These are phyloP conservation scores for Flueggea neowawraea DNA, from an alignment of 441 rosid genomes.

Conservation along the genomic window DNA sequence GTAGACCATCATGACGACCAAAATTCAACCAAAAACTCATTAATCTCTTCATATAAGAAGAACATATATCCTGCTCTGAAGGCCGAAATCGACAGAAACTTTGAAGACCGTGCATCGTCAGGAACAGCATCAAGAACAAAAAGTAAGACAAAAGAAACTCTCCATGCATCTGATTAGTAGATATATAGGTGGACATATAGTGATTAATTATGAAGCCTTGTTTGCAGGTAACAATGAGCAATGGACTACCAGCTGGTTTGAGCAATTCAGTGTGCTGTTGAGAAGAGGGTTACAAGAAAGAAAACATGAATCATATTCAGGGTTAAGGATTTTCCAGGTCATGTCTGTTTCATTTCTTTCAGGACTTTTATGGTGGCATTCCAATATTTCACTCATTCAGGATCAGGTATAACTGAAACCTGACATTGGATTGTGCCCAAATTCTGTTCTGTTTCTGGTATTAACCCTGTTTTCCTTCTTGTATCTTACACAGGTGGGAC, in stretches of 20 bases:
- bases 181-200: not conserved
- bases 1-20: slow-evolving; percentile 59
- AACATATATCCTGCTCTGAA: slow-evolving; percentile 49
- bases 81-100: slow-evolving; percentile 44
- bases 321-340: slow-evolving; percentile 74
- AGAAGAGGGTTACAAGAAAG: slow-evolving; percentile 73
- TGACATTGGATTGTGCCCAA: no score
- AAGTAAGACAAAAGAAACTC: slow-evolving; percentile 28
- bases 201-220: not conserved
- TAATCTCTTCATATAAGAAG: slow-evolving; percentile 63
- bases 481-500: slow-evolving; percentile 57
- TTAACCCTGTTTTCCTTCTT: not conserved
- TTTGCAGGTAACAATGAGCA: slow-evolving; percentile 35
- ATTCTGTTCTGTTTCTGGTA: not conserved
- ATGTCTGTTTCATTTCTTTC: slow-evolving; percentile 75
- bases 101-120: slow-evolving; percentile 19
- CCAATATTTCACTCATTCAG: slow-evolving; percentile 57
- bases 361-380: slow-evolving; percentile 86
- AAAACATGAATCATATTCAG: slow-evolving; percentile 80
- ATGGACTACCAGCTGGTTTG: slow-evolving; percentile 83
- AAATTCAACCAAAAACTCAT: slow-evolving; percentile 51
- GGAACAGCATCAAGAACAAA: slow-evolving; percentile 11
- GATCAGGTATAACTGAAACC: slow-evolving; percentile 58
- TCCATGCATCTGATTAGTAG: not conserved
- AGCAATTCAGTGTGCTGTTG: slow-evolving; percentile 65